These are phyloP conservation scores for Picea glauca DNA, from an alignment of 75 land plant genomes.

Conservation along the genomic window DNA sequence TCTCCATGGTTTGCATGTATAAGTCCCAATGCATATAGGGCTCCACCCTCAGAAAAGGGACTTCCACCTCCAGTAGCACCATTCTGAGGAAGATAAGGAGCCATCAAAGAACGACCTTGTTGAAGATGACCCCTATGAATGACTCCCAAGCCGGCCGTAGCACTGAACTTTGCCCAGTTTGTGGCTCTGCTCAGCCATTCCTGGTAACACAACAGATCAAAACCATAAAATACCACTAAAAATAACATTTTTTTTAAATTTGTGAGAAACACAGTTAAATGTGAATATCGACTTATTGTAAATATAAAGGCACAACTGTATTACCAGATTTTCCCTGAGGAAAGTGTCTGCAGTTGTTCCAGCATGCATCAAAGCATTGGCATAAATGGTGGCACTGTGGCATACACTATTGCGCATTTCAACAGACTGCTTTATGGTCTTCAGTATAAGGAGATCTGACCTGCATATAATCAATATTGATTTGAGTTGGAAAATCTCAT, in stretches of 20 bases:
- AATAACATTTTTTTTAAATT: background rate
- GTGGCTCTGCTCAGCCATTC: slow-evolving; percentile 56
- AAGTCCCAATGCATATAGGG: slow-evolving; percentile 48
- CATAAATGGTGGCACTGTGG: slow-evolving; percentile 53
- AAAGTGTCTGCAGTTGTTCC: slow-evolving; percentile 59
- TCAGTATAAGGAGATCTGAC: slow-evolving; percentile 46
- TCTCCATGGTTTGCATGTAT: slow-evolving; percentile 60
- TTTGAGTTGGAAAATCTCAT: too few relatives aligned
- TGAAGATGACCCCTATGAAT: slow-evolving; percentile 55
- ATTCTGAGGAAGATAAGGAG: slow-evolving; percentile 53
- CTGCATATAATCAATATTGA: slow-evolving; percentile 10
- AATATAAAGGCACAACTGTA: background rate
- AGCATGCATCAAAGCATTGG: slow-evolving; percentile 56
- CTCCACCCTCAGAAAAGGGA: slow-evolving; percentile 54
- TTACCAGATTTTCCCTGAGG: slow-evolving; percentile 40
- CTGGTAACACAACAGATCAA: slow-evolving; percentile 13
- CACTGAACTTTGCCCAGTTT: slow-evolving; percentile 61
- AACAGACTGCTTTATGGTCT: slow-evolving; percentile 50
- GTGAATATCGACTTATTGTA: background rate
- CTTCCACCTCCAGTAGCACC: slow-evolving; percentile 50
- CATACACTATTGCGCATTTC: slow-evolving; percentile 54
- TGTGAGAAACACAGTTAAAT: too few relatives aligned
- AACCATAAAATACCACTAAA: background rate
- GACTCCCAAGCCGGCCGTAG: slow-evolving; percentile 53
- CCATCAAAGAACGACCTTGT: slow-evolving; percentile 54